Base-by-base conservation (phyloP, 768 basidiomycete genomes). In the Cubamyces sp. region DNA sequence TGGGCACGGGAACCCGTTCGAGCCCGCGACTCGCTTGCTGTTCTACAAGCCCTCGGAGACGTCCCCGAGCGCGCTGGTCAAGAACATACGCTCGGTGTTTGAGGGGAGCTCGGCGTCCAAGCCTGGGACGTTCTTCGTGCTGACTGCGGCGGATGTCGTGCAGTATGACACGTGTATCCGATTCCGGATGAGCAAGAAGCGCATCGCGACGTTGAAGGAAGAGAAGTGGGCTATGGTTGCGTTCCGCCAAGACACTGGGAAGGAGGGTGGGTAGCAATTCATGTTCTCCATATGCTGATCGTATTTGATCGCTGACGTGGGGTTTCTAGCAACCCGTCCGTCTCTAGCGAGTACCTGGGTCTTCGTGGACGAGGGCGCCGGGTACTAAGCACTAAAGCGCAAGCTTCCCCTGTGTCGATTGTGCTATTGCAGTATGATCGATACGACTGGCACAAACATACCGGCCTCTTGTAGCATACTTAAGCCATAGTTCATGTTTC, bases 161-260 rank as follows among this genome's bases (percentile, higher is more conserved):
- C 53, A 57, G 34, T 53, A 43, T 21, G 49, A 41, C n/a, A 37
- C 14, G 21, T 23, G 46, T 25, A 54, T 67, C 5, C 55, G 60
- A 5, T 64, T 63, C 59, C 23, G 59, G 47, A 52, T 67, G 62
- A 67, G 66, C 54, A 61, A 53, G 50, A 28, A 47, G 50, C 52
- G 62, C 15, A 58, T 63, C 11, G 48, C 57, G 58, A 57, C 26
- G 43, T 60, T 66, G 65, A 58, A 57, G 48, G 41, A 54, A 23
- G 61, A 60, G 48, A 54, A 55, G 16, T 66, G 65, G 65, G 23
- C 14, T 15, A 60, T 62, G 52, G 14, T 55, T 12, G 54, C 65
- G 3, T 54, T 46, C 21, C 56, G 61, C 2, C 39, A 57, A 25
- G 61, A 61, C 43, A 53, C 40, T 26, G 50, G 58, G 9, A 21